Conservation (phyloP, 2,329 filamentous ascomycete genomes). For the Penicillium rolfsii region DNA sequence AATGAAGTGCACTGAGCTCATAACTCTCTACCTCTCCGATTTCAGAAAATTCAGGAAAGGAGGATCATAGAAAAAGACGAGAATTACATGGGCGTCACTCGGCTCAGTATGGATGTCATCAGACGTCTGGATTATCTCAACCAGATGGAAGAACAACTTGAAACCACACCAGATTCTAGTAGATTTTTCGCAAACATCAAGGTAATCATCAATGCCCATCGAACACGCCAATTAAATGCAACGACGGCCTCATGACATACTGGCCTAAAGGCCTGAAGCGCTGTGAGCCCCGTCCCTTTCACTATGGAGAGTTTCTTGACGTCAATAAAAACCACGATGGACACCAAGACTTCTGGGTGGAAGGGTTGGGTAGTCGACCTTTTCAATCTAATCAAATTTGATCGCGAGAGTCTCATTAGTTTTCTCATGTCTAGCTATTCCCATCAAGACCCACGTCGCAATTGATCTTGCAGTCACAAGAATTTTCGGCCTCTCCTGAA, state of each 20-base stretch:
- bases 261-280: conserved; percentile 7
- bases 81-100: neutral
- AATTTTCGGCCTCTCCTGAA: neutral
- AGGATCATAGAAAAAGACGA: neutral
- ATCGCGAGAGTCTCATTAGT: neutral
- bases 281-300: conserved; percentile 8
- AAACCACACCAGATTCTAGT: neutral
- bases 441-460: neutral
- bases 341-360: conserved; percentile 9
- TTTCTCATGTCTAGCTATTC: neutral
- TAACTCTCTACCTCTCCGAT: neutral
- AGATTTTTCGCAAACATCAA: neutral
- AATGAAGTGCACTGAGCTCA: neutral
- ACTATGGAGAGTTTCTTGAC: conserved; percentile 2
- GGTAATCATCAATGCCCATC: conserved; percentile 6
- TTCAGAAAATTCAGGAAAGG: neutral
- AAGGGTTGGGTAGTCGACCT: conserved; percentile 3
- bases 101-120: conserved; percentile 1
- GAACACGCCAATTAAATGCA: conserved; percentile 2
- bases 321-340: neutral
- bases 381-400: neutral
- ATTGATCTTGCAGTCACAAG: neutral
- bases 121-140: neutral
- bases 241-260: conserved; percentile 10
- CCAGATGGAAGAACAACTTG: neutral